Base-by-base conservation (phyloP, 805 yeast species). In the Nakazawaea ambrosiae region DNA sequence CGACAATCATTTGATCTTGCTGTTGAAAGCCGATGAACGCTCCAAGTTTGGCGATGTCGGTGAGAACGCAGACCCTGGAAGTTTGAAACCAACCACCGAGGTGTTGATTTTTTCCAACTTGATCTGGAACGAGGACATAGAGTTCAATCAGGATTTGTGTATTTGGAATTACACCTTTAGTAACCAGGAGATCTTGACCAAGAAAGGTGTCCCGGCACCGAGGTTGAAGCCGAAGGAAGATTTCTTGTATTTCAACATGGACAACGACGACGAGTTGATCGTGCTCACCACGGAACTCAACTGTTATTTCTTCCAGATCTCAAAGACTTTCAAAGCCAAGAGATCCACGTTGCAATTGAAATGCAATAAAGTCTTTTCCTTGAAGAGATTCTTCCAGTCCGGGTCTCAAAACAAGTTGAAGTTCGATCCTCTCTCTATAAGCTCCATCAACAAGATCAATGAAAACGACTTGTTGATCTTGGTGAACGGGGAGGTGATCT, bases 111-210 rank as follows among this genome's bases (percentile, higher is more conserved):
- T 59, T 38, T 50, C 61, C 2, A 39, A 48, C 8, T 43, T 36
- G 11, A 48, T 55, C 11, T 46, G 53, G 12, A 52, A 50, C 11
- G 40, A 35, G 6, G 44, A 40, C 10, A 49, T 44, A 15, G 45
- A 41, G 14, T 60, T 59, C 37, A 42, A 46, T 28, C 47, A 47
- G 28, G 58, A 55, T 4, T 42, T 43, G 15, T 47, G 56, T n/a
- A 46, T 58, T 14, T 61, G 66, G 66, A 49, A 51, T 7, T 58
- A 58, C 45, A 55, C 37, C 50, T 60, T 40, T 49, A 47, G 25
- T 57, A 56, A 16, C 44, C 55, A 4, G 35, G 45, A 24, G 25
- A 41, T 18, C 46, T 51, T 16, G 60, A 58, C 24, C 20, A 34
- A 34, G 16, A 29, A 29, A n/a, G 35, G 35, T 6, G 37, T 20